These are phyloP conservation scores for Macroventuria anomochaeta DNA, from an alignment of 2,329 filamentous ascomycete genomes.

Conservation along the genomic window DNA sequence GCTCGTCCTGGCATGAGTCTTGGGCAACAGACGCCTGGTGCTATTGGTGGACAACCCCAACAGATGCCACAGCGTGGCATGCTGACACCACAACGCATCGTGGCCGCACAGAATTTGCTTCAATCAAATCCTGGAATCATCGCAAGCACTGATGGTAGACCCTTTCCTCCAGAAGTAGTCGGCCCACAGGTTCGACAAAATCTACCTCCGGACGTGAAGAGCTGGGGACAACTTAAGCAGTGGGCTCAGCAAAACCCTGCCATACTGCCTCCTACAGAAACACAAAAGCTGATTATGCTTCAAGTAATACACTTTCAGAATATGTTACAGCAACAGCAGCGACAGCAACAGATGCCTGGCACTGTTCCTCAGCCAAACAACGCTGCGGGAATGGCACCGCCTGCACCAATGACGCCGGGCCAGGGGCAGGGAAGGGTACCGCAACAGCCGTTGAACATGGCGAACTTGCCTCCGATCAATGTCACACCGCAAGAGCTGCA, in stretches of 20 bases:
- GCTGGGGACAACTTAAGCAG: conserved; percentile 64
- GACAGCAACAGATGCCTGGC: conserved; percentile 21
- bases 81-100: conserved; percentile 38
- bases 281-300: conserved; percentile 43
- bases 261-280: conserved; percentile 34
- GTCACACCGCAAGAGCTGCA: conserved; percentile 52
- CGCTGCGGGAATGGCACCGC: conserved; percentile 42
- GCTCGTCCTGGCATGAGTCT: conserved; percentile 36
- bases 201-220: conserved; percentile 59
- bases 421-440: conserved; percentile 35
- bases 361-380: conserved; percentile 31
- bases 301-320: conserved; percentile 55
- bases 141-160: conserved; percentile 38
- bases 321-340: conserved; percentile 33
- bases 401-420: conserved; percentile 49
- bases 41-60: conserved; percentile 31
- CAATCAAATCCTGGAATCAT: conserved; percentile 46
- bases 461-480: conserved; percentile 32
- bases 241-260: conserved; percentile 57
- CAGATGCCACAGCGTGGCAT: conserved; percentile 35
- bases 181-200: conserved; percentile 31
- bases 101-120: conserved; percentile 35
- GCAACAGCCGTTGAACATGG: conserved; percentile 40
- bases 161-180: conserved; percentile 41
- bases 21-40: conserved; percentile 36